Percentiles rank a stretch among this genome's conserved stretches.
These are phyloP conservation scores for Cladosporium sp. DNA, from an alignment of 2,329 filamentous ascomycete species.

Conservation along the genomic window DNA sequence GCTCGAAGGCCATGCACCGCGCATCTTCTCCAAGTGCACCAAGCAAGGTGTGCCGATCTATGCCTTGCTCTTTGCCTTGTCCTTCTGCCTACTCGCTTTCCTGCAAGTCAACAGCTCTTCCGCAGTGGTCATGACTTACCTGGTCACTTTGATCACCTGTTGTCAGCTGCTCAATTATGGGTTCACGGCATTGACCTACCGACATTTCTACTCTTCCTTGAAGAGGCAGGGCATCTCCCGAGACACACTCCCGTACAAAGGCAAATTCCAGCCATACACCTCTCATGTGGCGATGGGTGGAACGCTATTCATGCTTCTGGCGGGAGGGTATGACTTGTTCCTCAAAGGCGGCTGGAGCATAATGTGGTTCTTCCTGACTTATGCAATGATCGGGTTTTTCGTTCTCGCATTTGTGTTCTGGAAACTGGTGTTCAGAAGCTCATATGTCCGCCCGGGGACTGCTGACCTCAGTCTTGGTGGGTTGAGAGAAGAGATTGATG, in stretches of 20 bases:
- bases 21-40: constrained; percentile 58
- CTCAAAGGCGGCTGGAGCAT: constrained; percentile 64
- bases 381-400: constrained; percentile 12
- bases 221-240: constrained; percentile 52
- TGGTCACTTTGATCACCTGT: constrained; percentile 54
- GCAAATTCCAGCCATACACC: constrained; percentile 57
- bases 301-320: constrained; percentile 64
- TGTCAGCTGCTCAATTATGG: constrained; percentile 9
- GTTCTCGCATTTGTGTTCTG: constrained; percentile 5
- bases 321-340: constrained; percentile 76
- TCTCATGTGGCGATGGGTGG: constrained; percentile 61
- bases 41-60: constrained; percentile 59
- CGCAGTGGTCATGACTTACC: constrained; percentile 37
- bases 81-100: constrained; percentile 38
- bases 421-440: constrained; percentile 10
- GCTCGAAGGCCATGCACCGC: constrained; percentile 57
- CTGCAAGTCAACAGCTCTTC: constrained; percentile 34
- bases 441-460: background rate
- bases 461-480: constrained; percentile 13
- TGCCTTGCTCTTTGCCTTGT: constrained; percentile 48
- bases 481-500: constrained; percentile 7
- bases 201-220: constrained; percentile 55
- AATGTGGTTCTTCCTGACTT: constrained; percentile 56
- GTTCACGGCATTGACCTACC: constrained; percentile 46
- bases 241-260: constrained; percentile 37